Conservation (phyloP, 768 basidiomycete species). For the Rhodosporidiobolus odoratus region DNA sequence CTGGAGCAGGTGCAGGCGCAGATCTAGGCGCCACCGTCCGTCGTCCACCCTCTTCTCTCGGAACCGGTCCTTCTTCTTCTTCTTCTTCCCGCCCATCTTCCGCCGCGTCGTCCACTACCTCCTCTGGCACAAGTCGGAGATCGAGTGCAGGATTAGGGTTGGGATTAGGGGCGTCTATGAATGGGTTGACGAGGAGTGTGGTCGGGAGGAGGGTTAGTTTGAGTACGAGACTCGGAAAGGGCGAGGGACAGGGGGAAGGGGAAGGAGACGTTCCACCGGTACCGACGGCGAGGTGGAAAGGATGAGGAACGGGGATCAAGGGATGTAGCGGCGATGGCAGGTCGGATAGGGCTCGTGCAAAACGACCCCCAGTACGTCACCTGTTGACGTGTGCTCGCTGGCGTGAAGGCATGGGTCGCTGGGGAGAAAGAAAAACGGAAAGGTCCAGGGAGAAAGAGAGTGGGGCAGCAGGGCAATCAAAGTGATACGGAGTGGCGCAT, state of each 20-base stretch:
- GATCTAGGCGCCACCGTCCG: neutral
- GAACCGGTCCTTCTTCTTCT: neutral
- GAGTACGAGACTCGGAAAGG: neutral
- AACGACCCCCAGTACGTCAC: too few relatives aligned
- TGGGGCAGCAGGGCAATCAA: too few relatives aligned
- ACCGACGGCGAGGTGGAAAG: neutral
- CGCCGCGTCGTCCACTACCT: neutral
- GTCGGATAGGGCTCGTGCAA: too few relatives aligned
- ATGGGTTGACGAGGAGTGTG: constrained; percentile 20
- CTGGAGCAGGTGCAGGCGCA: neutral
- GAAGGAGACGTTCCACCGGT: neutral
- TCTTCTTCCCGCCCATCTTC: neutral
- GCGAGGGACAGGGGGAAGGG: neutral
- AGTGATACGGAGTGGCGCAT: too few relatives aligned
- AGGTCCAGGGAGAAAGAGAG: too few relatives aligned
- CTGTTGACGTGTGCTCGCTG: too few relatives aligned
- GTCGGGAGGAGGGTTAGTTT: constrained; percentile 7
- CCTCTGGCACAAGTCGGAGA: neutral
- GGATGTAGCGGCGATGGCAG: too few relatives aligned
- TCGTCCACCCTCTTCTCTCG: neutral
- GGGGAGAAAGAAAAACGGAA: too few relatives aligned
- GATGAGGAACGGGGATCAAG: too few relatives aligned
- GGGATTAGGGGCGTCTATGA: neutral
- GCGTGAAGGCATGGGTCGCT: too few relatives aligned
- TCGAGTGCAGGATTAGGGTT: neutral